phyloP scores from a whole-genome alignment of 495 filamentous ascomycete species.

The Bacidia gigantensis region DNA sequence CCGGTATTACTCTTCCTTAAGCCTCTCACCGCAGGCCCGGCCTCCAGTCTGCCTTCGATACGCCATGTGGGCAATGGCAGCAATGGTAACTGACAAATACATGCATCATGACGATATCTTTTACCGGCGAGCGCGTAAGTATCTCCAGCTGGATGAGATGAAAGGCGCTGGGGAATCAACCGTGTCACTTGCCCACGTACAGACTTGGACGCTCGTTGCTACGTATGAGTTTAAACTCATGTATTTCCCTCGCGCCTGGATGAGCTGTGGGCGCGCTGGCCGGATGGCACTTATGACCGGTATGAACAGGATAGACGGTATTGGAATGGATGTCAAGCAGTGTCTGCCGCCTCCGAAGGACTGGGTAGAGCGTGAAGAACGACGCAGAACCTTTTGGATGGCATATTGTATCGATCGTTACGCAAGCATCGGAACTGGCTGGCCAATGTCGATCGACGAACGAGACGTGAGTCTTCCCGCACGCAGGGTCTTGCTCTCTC shows the following conservation, averaged over 20 bases:
- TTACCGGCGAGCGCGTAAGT: conserved; percentile 78
- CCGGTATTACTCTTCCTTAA: conserved; percentile 72
- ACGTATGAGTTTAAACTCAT: conserved; percentile 94
- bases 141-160: conserved; percentile 79
- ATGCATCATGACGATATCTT: conserved; percentile 63
- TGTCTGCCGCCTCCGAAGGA: conserved; percentile 72
- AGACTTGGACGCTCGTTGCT: conserved; percentile 67
- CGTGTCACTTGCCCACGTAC: conserved; percentile 66
- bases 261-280: conserved; percentile 68
- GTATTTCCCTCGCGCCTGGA: conserved; percentile 94
- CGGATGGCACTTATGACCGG: conserved; percentile 84
- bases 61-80: conserved; percentile 84
- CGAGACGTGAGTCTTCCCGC: conserved; percentile 46
- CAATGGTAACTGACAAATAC: conserved; percentile 70
- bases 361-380: conserved; percentile 87
- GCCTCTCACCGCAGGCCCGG: conserved; percentile 67
- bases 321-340: conserved; percentile 84
- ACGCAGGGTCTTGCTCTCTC: conserved; percentile 10
- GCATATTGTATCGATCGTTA: conserved; percentile 80
- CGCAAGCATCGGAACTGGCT: conserved; percentile 93
- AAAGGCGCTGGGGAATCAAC: conserved; percentile 83
- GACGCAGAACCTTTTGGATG: conserved; percentile 90
- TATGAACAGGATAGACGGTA: conserved; percentile 75
- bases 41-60: conserved; percentile 85
- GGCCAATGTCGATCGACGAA: conserved; percentile 92